These are phyloP conservation scores for Graphilbum sp. DNA, from an alignment of 2,329 filamentous ascomycete species.

Conservation along the genomic window DNA sequence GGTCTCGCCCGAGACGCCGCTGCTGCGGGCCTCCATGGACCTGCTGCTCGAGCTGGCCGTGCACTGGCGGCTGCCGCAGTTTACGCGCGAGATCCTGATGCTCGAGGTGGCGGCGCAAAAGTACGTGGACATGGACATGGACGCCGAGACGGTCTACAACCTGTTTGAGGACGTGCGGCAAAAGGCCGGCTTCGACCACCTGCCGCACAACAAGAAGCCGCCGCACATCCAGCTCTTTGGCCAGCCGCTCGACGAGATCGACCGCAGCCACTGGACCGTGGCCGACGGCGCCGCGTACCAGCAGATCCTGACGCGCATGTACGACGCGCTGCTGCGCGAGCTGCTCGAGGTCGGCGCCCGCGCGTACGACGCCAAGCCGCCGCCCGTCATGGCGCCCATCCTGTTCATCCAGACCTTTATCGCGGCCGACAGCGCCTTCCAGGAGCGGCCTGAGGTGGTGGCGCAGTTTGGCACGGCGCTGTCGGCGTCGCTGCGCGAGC, in stretches of 20 bases:
- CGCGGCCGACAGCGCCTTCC: constrained; percentile 60
- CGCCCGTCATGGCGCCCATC: constrained; percentile 53
- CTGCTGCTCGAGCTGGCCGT: constrained; percentile 71
- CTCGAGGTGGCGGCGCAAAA: constrained; percentile 75
- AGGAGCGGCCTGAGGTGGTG: constrained; percentile 50
- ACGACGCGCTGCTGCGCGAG: constrained; percentile 73
- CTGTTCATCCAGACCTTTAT: constrained; percentile 72
- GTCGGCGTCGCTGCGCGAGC: constrained; percentile 52
- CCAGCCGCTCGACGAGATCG: constrained; percentile 36
- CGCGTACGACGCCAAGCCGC: constrained; percentile 80
- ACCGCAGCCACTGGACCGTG: constrained; percentile 47
- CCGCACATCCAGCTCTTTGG: constrained; percentile 36
- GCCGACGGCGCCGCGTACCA: constrained; percentile 57
- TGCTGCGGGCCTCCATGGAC: constrained; percentile 69
- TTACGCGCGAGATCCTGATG: constrained; percentile 62
- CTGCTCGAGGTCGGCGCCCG: constrained; percentile 67
- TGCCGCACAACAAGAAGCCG: constrained; percentile 47
- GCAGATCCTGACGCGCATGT: constrained; percentile 54
- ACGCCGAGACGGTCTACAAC: constrained; percentile 64
- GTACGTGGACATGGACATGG: constrained; percentile 69
- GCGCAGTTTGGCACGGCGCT: constrained; percentile 58
- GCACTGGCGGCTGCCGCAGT: constrained; percentile 79
- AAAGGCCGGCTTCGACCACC: constrained; percentile 21
- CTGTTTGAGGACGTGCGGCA: constrained; percentile 73
- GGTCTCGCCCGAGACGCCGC: constrained; percentile 18